Base-by-base conservation (phyloP, 345 rosid genomes). In the Linum usitatissimum region DNA sequence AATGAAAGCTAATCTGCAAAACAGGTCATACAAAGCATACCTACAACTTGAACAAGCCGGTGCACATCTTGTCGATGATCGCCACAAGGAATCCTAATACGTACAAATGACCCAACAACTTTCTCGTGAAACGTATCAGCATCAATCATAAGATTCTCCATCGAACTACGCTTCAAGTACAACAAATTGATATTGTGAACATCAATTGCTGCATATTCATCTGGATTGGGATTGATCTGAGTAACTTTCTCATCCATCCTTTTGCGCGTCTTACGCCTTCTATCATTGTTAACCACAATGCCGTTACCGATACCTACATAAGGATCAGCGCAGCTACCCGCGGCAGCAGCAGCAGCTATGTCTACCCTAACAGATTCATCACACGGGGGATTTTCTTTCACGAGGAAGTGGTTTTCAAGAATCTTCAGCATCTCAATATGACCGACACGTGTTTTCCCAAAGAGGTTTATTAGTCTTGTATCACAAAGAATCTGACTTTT, bases 401-500 rank as follows among this genome's bases (percentile, higher is more conserved):
- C 72, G 59, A 86, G 87, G 70, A 84, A 78, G 66, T 93, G 99
- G 66, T 73, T 71, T 68, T 87, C 93, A 14, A 92, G 85, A 79
- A 92, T 91, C 81, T 83, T 87, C 58, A 82, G 84, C 99, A 93
- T 89, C 77, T 93, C 97, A 81, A 87, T 64, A 69, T 84, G 97
- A 53, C 85, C 96, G 59, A 90, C 76, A 66, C 80, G 79, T 63
- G 65, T 71, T 77, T 73, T 83, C 15, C 90, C 87, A 78, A 93
- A 90, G 64, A 92, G 79, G 68, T 71, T 81, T 61, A 70, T 57
- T 57, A 92, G 97, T 81, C 76, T 84, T 58, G 68, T 45, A 62
- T 92, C 98, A 65, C 98, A 92, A 51, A 87, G 18, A 68, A 93
- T 81, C 69, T 84, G 84, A 66, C 80, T 71, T 70, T 84, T 81